phyloP scores from a whole-genome alignment of 805 yeast species.

The Saturnispora besseyi region DNA sequence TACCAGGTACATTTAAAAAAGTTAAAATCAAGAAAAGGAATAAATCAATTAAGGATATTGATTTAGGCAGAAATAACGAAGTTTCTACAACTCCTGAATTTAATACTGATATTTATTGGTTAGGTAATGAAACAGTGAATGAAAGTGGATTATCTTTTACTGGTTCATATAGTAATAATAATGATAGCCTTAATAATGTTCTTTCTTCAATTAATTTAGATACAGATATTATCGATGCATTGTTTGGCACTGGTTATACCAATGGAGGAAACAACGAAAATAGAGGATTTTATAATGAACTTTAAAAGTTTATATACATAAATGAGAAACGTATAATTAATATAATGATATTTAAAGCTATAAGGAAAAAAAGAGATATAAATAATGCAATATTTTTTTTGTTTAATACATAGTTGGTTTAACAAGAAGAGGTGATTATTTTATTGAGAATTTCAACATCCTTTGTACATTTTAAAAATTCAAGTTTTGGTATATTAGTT shows the following conservation, averaged over 20 bases:
- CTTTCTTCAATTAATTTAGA: slow-evolving; percentile 22
- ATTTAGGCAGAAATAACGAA: not conserved
- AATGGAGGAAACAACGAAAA: not conserved
- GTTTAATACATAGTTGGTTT: not conserved
- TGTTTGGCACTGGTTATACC: slow-evolving; percentile 21
- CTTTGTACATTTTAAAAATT: slow-evolving; percentile 21
- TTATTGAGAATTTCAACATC: slow-evolving; percentile 23
- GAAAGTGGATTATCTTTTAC: slow-evolving; percentile 3
- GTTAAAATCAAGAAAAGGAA: slow-evolving; percentile 13
- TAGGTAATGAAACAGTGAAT: not conserved
- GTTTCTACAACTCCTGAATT: not conserved
- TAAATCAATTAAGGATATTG: not conserved
- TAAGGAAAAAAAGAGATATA: not conserved
- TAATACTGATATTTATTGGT: not conserved
- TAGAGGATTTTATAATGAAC: not conserved
- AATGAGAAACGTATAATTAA: not conserved
- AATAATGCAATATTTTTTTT: not conserved
- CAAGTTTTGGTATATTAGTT: slow-evolving; percentile 23
- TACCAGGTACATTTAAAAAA: slow-evolving; percentile 26
- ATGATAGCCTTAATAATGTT: slow-evolving; percentile 19
- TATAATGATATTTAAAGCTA: not conserved
- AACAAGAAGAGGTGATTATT: slow-evolving; percentile 12
- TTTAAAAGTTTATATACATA: not conserved
- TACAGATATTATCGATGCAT: slow-evolving; percentile 26
- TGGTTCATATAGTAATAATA: slow-evolving; percentile 6